Conservation (phyloP, 495 filamentous ascomycete genomes). For the Viridothelium virens region DNA sequence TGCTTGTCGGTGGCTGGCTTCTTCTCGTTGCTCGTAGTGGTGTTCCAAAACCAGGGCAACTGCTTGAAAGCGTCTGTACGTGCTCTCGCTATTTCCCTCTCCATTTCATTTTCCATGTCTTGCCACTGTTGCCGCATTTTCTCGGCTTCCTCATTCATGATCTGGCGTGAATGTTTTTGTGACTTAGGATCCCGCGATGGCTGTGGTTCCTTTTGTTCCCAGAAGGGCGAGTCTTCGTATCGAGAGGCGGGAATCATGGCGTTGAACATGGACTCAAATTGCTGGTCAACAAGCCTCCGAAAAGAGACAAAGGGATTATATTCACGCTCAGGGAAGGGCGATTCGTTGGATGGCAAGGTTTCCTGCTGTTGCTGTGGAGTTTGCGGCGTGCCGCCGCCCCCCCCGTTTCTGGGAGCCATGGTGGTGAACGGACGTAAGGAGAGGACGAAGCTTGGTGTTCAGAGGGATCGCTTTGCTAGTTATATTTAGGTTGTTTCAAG, state of each 20-base stretch:
- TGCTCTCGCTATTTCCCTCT: constrained; percentile 1
- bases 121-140: neutral
- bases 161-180: neutral
- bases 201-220: neutral
- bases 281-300: constrained; percentile 2
- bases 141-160: neutral
- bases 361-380: neutral
- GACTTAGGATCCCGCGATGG: neutral
- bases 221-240: constrained; percentile 2
- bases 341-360: neutral
- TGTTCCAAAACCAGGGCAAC: constrained; percentile 1
- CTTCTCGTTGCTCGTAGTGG: neutral
- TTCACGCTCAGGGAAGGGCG: neutral
- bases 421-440: neutral
- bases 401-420: neutral
- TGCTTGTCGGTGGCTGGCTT: neutral
- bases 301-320: neutral
- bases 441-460: neutral
- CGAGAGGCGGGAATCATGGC: neutral
- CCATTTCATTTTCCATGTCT: neutral
- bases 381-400: neutral
- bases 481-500: neutral
- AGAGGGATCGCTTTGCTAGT: neutral
- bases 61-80: neutral
- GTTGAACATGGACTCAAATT: constrained; percentile 3